These are phyloP conservation scores for Fistulifera pelliculosa DNA, from an alignment of 108 stramenopile genomes.

Conservation along the genomic window DNA sequence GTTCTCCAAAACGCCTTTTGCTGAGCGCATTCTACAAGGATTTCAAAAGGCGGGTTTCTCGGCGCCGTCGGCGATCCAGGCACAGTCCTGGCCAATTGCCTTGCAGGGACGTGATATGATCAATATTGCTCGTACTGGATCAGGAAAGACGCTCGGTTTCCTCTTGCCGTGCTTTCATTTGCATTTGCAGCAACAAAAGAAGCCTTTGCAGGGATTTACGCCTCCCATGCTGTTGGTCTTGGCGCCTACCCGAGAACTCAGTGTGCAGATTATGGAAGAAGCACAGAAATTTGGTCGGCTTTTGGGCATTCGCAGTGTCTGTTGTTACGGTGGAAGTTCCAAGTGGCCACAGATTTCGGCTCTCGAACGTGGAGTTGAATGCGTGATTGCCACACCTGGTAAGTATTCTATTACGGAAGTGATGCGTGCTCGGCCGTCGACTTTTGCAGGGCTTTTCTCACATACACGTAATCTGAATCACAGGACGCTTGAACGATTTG, in stretches of 20 bases:
- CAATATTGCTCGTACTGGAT: slow-evolving; percentile 97
- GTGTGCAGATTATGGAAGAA: slow-evolving; percentile 96
- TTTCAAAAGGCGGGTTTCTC: slow-evolving; percentile 74
- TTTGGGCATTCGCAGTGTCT: slow-evolving; percentile 87
- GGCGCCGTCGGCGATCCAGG: slow-evolving; percentile 77
- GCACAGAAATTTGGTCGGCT: slow-evolving; percentile 90
- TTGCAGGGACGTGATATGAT: slow-evolving; percentile 87
- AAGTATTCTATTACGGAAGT: no score
- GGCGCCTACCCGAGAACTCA: slow-evolving; percentile 98
- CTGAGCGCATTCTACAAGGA: slow-evolving; percentile 41
- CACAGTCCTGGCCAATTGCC: slow-evolving; percentile 92
- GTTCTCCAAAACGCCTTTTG: slow-evolving; percentile 76
- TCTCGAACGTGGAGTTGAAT: slow-evolving; percentile 78
- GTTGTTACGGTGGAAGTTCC: slow-evolving; percentile 94
- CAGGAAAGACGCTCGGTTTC: slow-evolving; percentile 94
- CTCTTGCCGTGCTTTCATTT: slow-evolving; percentile 88
- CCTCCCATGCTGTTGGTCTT: slow-evolving; percentile 71
- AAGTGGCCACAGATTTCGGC: slow-evolving; percentile 89
- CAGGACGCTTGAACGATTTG: slow-evolving; percentile 93
- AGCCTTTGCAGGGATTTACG: slow-evolving; percentile 11
- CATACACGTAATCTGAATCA: no score
- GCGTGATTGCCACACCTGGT: slow-evolving; percentile 90
- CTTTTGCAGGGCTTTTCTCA: no score
- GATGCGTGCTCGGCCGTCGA: no score
- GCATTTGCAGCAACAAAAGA: slow-evolving; percentile 38